Evolutionary conservation across 352 stramenopile genomes (phyloP), one percentile per base, ranked within the genome.

Genomic region (Phytophthora cactorum): DNA sequence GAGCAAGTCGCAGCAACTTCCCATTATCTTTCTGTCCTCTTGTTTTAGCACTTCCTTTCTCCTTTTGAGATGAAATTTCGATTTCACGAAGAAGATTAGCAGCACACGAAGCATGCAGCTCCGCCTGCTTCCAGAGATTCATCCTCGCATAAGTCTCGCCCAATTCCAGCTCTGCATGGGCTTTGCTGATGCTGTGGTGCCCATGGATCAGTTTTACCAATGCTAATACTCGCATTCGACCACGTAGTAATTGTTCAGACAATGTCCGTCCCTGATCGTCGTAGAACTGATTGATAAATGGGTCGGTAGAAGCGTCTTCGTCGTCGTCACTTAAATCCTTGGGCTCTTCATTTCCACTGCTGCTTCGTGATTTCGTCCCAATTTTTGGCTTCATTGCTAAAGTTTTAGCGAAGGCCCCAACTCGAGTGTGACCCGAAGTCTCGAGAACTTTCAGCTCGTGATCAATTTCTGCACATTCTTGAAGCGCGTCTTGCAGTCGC

Each of bases 81-180:
- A 83, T 45, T 7, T 72, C 58, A 41, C 71, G 69, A 22, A 92
- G 66, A 4, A 90, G 34, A 32, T 71, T 76, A 11, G 71, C 73
- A 4, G 75, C 75, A 12, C 62, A 60, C 6, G 67, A 68, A 5
- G 75, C 59, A 38, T 93, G 84, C 5, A 76, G 39, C 38, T 90
- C 72, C 0, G 76, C 81, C 43, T 93, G 84, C 46, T 93, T 91
- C 84, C 84, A 91, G 11, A 93, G 72, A 43, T 82, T 87, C 38
- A 90, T 54, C 0, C 79, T 68, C 4, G 81, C 71, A 34, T 91
- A 93, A 2, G 59, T 65, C 52, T 90, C 82, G 0, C 71, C 82
- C 7, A 93, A 52, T 60, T 86, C 78, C 14, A 89, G 56, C n/a
- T 89, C 74, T 2, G 82, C 82, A 2, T 68, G 70, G 17, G 79